Evolutionary conservation across 805 yeast genomes (phyloP).

Genomic region (Wickerhamomyces canadensis): DNA sequence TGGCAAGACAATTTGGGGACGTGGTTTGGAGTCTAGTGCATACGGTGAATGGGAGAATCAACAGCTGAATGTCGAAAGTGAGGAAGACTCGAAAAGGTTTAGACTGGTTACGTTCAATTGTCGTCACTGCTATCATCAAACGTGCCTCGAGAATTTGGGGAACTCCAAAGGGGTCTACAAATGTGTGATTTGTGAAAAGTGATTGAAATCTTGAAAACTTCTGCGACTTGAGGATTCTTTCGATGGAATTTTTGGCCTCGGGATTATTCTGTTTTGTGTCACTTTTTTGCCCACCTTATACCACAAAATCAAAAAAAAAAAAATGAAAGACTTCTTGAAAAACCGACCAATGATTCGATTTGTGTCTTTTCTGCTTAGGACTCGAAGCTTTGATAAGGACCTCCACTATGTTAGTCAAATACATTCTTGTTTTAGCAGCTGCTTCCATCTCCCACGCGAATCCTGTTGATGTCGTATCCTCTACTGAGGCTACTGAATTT

Average conservation of each 20-base stretch:
- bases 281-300: background rate
- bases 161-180: constrained; percentile 17
- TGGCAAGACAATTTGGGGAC: constrained; percentile 70
- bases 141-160: constrained; percentile 49
- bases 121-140: constrained; percentile 58
- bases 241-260: no score
- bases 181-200: constrained; percentile 37
- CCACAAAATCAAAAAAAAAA: background rate
- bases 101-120: constrained; percentile 55
- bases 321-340: no score
- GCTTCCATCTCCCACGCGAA: constrained; percentile 1
- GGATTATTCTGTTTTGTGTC: no score
- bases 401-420: background rate
- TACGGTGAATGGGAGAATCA: constrained; percentile 54
- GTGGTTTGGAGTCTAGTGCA: constrained; percentile 42
- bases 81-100: constrained; percentile 3
- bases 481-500: constrained; percentile 25
- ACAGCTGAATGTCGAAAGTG: constrained; percentile 27
- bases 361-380: no score
- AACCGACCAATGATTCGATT: no score
- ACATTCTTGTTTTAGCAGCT: background rate
- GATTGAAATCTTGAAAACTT: background rate
- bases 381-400: no score
- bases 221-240: no score
- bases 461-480: constrained; percentile 14